phyloP scores from a whole-genome alignment of 1,284 basidiomycete genomes.

The Apiotrichum gracile region DNA sequence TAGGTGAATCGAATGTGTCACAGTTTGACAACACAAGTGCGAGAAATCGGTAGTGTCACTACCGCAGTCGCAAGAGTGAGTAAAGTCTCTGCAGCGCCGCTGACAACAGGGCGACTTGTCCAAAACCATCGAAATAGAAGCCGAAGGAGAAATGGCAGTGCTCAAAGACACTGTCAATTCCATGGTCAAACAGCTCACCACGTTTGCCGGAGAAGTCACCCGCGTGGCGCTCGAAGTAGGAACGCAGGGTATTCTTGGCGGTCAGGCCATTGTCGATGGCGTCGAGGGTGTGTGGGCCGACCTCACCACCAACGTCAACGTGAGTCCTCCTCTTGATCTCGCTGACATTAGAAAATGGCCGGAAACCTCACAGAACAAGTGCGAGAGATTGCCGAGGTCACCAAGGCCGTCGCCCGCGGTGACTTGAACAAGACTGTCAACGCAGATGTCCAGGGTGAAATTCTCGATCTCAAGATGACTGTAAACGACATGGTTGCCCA shows the following conservation, averaged over 20 bases:
- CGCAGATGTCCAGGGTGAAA: constrained; percentile 95
- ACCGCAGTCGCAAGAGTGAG: constrained; percentile 69
- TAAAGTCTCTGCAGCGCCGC: constrained; percentile 10
- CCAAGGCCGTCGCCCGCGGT: constrained; percentile 91
- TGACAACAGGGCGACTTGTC: constrained; percentile 48
- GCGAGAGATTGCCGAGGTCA: constrained; percentile 92
- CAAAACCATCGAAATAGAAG: constrained; percentile 58
- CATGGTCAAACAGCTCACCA: constrained; percentile 83
- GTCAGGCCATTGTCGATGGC: constrained; percentile 84
- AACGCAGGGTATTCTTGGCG: constrained; percentile 85
- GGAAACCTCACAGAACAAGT: constrained; percentile 94
- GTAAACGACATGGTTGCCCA: constrained; percentile 52
- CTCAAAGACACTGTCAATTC: constrained; percentile 61
- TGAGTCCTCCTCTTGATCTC: constrained; percentile 39
- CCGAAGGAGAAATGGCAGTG: constrained; percentile 86
- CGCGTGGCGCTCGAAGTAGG: constrained; percentile 89
- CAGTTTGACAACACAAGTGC: constrained; percentile 87
- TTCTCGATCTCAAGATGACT: constrained; percentile 75
- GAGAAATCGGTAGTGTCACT: constrained; percentile 84
- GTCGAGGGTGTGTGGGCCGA: constrained; percentile 94
- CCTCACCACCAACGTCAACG: constrained; percentile 81
- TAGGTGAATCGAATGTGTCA: constrained; percentile 91
- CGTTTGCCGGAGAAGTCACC: constrained; percentile 91
- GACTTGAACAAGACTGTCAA: constrained; percentile 84
- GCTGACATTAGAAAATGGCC: constrained; percentile 64